Conservation (phyloP, 2,329 filamentous ascomycete genomes). For the Tolypocladium nubicola region DNA sequence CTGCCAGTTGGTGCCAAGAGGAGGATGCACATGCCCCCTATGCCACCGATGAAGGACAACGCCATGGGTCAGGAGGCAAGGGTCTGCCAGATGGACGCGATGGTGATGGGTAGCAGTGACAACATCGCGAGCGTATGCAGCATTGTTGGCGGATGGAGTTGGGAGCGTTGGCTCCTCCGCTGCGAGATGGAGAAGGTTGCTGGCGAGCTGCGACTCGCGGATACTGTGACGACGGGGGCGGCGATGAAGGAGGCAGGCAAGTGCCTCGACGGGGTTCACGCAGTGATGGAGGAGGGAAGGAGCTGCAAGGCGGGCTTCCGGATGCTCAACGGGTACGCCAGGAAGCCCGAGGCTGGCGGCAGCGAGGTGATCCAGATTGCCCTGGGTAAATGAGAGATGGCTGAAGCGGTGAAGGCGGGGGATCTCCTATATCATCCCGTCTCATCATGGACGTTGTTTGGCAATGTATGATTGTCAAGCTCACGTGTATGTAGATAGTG, state of each 20-base stretch:
- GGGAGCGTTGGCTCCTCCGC: conserved; percentile 93
- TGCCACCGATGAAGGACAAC: conserved; percentile 20
- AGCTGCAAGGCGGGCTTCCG: conserved; percentile 48
- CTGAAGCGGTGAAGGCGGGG: conserved; percentile 5
- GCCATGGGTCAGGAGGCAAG: conserved; percentile 28
- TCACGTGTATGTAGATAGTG: not conserved
- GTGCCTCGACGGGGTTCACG: conserved; percentile 48
- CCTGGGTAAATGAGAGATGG: conserved; percentile 12
- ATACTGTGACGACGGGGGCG: conserved; percentile 39
- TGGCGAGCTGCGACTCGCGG: conserved; percentile 49
- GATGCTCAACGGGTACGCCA: conserved; percentile 51
- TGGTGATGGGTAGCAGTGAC: conserved; percentile 55
- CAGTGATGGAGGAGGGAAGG: conserved; percentile 54
- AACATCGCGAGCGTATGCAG: conserved; percentile 68
- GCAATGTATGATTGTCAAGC: not conserved
- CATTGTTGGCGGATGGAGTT: conserved; percentile 76
- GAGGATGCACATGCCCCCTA: conserved; percentile 17
- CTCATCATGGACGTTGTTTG: not conserved
- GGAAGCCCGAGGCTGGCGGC: conserved; percentile 41
- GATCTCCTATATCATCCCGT: conserved; percentile 12
- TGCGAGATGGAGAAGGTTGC: conserved; percentile 71
- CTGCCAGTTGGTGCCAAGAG: conserved; percentile 62
- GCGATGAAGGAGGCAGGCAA: conserved; percentile 46
- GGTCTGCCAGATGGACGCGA: conserved; percentile 48
- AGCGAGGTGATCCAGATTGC: conserved; percentile 27